Percentiles rank a stretch among this genome's conserved stretches.
phyloP scores from a whole-genome alignment of 768 basidiomycete genomes.

The Daedaleopsis sinensis region DNA sequence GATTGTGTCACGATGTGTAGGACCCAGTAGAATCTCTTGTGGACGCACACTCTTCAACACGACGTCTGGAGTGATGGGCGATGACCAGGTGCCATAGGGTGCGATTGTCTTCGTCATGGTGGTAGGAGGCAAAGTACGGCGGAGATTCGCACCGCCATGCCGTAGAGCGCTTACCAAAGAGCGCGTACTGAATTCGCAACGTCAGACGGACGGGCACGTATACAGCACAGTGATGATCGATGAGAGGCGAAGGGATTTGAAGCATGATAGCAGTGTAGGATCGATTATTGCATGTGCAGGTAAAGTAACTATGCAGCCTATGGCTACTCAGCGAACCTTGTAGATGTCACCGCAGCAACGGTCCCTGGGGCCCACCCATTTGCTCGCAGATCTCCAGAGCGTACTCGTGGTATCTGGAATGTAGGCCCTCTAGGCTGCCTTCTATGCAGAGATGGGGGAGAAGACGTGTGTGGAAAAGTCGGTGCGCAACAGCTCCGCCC shows the following conservation, averaged over 20 bases:
- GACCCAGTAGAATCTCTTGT: not conserved
- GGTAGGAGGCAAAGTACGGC: not conserved
- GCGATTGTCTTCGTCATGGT: slow-evolving; percentile 34
- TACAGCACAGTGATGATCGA: too few species aligned
- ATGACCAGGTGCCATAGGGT: slow-evolving; percentile 66
- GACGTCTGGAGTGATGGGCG: slow-evolving; percentile 55
- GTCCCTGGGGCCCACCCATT: slow-evolving; percentile 52
- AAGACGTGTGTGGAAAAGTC: slow-evolving; percentile 45
- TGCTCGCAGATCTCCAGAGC: slow-evolving; percentile 45
- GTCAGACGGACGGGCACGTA: too few species aligned
- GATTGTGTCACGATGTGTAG: not conserved
- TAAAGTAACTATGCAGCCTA: slow-evolving; percentile 16
- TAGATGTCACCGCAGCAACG: slow-evolving; percentile 28
- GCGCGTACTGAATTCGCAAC: too few species aligned
- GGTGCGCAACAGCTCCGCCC: slow-evolving; percentile 44
- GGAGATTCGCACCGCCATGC: not conserved
- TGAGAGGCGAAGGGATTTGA: not conserved
- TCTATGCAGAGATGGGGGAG: slow-evolving; percentile 40
- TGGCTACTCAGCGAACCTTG: slow-evolving; percentile 3
- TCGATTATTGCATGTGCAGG: slow-evolving; percentile 18
- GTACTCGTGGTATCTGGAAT: slow-evolving; percentile 51
- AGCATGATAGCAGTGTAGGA: not conserved
- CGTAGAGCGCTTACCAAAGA: not conserved
- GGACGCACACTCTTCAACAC: slow-evolving; percentile 48
- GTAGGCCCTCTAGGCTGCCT: slow-evolving; percentile 31